Evolutionary conservation across 768 basidiomycete genomes (phyloP), one percentile per base, ranked within the genome.

Genomic region (Saitozyma podzolica): DNA sequence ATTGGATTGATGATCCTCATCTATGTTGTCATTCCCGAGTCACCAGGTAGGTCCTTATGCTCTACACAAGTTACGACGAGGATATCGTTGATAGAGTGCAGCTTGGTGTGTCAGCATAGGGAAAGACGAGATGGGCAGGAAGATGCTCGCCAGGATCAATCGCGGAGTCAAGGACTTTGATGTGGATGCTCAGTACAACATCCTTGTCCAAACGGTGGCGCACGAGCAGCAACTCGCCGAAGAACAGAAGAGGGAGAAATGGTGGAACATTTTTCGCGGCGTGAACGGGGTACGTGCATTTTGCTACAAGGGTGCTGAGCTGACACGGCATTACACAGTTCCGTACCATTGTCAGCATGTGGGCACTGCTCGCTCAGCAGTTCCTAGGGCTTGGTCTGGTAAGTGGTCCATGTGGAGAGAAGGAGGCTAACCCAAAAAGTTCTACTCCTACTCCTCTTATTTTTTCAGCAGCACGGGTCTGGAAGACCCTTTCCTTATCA

Each of bases 301-400:
- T n/a, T n/a, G n/a, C n/a, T n/a, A n/a, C n/a, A n/a, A n/a, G n/a
- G n/a, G n/a, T n/a, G n/a, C 40, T 20, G 9, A 7, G 29, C 0
- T 9, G 42, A 6, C 16, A 16, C 4, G 39, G n/a, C 7, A 14
- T 40, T 45, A 39, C 37, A n/a, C n/a, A 61, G 64, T 45, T 42
- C 39, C 65, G 65, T 45, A 66, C 65, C 7, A 11, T 66, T 13
- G 65, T 57, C n/a, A 58, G n/a, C n/a, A n/a, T n/a, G n/a, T n/a
- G n/a, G n/a, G n/a, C n/a, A n/a, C n/a, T n/a, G n/a, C n/a, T n/a
- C n/a, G n/a, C n/a, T n/a, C n/a, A n/a, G n/a, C n/a, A n/a, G 56
- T 56, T 54, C 56, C 48, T 63, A 49, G 61, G 14, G 45, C 8
- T 39, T 63, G 7, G 16, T 43, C 55, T 51, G 56, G n/a, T 56